Evolutionary conservation across 2,329 filamentous ascomycete genomes (phyloP).

Genomic region (Ascochyta rabiei): DNA sequence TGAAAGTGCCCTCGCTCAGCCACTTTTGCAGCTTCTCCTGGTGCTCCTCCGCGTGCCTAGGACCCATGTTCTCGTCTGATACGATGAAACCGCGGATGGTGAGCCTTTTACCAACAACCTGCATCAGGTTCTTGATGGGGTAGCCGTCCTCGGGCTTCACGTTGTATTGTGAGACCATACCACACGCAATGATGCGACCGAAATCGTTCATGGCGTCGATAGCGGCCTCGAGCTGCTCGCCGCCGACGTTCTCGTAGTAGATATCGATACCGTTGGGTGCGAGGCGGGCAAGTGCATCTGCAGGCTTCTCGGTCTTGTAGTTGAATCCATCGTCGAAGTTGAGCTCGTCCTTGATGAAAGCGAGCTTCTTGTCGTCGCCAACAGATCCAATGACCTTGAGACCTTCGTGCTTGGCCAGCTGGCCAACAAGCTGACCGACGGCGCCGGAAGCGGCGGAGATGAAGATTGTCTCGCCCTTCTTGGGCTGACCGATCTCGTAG

Average conservation of each 20-base stretch:
- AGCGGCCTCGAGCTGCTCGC: constrained; percentile 73
- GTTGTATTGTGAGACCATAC: constrained; percentile 83
- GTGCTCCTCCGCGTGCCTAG: constrained; percentile 71
- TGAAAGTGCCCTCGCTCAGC: constrained; percentile 77
- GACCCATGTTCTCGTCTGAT: constrained; percentile 66
- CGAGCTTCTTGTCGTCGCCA: constrained; percentile 78
- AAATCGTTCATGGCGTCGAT: constrained; percentile 67
- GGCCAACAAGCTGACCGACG: constrained; percentile 82
- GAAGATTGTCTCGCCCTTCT: constrained; percentile 82
- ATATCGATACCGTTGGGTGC: constrained; percentile 81
- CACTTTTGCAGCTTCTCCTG: constrained; percentile 77
- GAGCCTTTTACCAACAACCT: constrained; percentile 71
- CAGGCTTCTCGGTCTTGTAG: constrained; percentile 81
- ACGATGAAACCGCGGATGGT: constrained; percentile 80
- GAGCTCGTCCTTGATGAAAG: constrained; percentile 73
- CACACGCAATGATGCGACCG: constrained; percentile 67
- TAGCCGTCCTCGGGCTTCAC: constrained; percentile 61
- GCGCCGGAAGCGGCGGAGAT: constrained; percentile 80
- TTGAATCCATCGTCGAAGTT: constrained; percentile 80
- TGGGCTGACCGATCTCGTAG: constrained; percentile 75
- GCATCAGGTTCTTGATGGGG: constrained; percentile 69
- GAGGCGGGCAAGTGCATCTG: constrained; percentile 70
- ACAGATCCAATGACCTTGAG: constrained; percentile 80
- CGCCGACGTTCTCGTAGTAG: constrained; percentile 82
- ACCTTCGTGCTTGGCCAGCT: constrained; percentile 82